These are phyloP conservation scores for Closterium sp. DNA, from an alignment of 139 green algal genomes.

Conservation along the genomic window DNA sequence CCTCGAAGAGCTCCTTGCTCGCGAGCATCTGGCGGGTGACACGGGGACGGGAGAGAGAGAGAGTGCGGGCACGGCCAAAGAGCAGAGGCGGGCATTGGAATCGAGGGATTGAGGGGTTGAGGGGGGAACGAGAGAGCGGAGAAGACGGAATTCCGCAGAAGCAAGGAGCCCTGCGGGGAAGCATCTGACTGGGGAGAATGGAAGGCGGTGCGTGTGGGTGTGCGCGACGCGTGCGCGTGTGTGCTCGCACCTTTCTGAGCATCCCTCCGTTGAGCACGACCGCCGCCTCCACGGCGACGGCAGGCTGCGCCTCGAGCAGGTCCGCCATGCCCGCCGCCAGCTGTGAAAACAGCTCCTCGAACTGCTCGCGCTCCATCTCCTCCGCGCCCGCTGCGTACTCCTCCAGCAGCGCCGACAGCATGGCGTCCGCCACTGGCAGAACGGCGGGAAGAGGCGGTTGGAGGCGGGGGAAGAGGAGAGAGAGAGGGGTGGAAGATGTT, in stretches of 20 bases:
- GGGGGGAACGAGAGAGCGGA: background rate
- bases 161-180: background rate
- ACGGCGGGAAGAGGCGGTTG: no score
- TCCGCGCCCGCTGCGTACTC: background rate
- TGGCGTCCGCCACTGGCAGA: background rate
- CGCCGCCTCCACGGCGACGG: background rate
- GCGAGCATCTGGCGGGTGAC: background rate
- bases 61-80: background rate
- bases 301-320: background rate
- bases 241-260: background rate
- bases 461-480: background rate
- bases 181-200: background rate
- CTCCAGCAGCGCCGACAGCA: background rate
- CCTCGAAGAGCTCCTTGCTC: constrained; percentile 4
- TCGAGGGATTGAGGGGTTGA: background rate
- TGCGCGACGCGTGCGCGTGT: no score
- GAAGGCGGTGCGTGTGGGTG: background rate
- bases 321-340: background rate
- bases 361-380: background rate
- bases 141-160: background rate
- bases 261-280: background rate
- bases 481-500: no score
- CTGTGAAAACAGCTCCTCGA: background rate
- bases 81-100: background rate
- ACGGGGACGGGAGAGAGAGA: background rate